Base-by-base conservation (phyloP, 2,329 filamentous ascomycete species). In the Alternaria postmessia region DNA sequence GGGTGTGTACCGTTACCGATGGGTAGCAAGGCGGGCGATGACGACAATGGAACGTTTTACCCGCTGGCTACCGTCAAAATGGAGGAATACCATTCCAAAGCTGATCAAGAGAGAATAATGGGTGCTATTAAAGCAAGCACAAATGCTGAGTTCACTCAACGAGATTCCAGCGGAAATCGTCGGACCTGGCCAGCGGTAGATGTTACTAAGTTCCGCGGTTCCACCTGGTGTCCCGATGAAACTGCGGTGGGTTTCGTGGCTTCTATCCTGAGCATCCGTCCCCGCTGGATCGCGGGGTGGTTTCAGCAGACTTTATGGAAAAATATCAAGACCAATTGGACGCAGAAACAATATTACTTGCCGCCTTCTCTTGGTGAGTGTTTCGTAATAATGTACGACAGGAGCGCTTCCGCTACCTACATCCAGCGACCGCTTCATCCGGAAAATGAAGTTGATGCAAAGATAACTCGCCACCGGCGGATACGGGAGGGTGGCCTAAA, bases 1-100 rank as follows among this genome's bases (percentile, higher is more conserved):
- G 59, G 61, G 1, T 52, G 51, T 8, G 47, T 69, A 32, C 38
- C 43, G 18, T 51, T 65, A 32, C 59, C 64, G 4, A 44, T 47
- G 6, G 18, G 11, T 5, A 49, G 36, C 2, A 41, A 41, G 9
- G 1, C 18, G 1, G 11, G 5, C 11, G 18, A 22, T 41, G 9
- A 3, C 0, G 18, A 22, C 0, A 11, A 11, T 0, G 2, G 28
- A 11, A 18, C 5, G 1, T 41, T 41, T 4, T n/a, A 0, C 5
- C 18, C 0, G 11, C 12, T 41, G 38, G 18, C 5, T 12, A 9
- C 9, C 9, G 9, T 41, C 9, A 22, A 3, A 6, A 9, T 41
- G 7, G 38, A 22, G 18, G 38, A 41, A 41, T 41, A 41, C 5
- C 2, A 41, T 5, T 41, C 38, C 18, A n/a, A 41, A 9, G 38